Conservation (phyloP, 257 asterid species). For the Plantago major region DNA sequence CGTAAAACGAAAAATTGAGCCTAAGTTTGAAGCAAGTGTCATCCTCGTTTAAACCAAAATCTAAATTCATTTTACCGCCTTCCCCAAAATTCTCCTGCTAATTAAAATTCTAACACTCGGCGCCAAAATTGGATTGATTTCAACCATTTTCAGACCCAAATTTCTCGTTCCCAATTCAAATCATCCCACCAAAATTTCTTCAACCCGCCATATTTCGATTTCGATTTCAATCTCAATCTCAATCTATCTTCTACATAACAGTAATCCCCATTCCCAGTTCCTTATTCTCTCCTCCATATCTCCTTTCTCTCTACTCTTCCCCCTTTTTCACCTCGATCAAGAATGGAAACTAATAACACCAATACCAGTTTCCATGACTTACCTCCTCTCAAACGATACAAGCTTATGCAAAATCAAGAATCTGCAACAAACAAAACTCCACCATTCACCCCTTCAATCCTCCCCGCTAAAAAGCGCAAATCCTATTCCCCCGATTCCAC, state of each 20-base stretch:
- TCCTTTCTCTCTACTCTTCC: background rate
- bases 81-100: background rate
- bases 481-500: conserved; percentile 23
- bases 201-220: conserved; percentile 22
- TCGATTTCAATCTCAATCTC: background rate
- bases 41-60: no score
- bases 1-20: no score
- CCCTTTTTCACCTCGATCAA: background rate
- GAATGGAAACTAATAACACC: conserved; percentile 31
- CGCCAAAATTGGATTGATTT: conserved; percentile 16
- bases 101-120: background rate
- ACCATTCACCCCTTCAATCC: conserved; percentile 21
- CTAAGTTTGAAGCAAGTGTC: no score
- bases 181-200: background rate
- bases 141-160: background rate
- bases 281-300: background rate
- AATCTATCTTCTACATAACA: background rate
- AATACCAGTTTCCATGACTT: conserved; percentile 29
- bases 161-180: background rate
- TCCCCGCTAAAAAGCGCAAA: conserved; percentile 80
- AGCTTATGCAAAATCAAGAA: conserved; percentile 25
- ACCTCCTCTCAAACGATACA: conserved; percentile 81
- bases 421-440: background rate
- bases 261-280: background rate
- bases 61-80: background rate